Evolutionary conservation across 2,329 filamentous ascomycete species (phyloP).

Genomic region (Fusarium sp.): DNA sequence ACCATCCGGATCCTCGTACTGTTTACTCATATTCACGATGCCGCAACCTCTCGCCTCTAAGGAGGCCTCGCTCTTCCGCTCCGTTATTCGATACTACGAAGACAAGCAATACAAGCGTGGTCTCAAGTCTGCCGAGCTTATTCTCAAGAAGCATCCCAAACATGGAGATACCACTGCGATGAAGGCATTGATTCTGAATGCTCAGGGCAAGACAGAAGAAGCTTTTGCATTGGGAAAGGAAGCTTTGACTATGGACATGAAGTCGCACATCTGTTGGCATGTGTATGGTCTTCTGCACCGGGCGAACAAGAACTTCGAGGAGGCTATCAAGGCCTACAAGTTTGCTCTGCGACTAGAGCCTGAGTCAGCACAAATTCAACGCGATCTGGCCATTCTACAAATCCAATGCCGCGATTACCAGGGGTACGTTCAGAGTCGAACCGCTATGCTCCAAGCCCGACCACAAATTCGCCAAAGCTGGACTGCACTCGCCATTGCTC

Average conservation of each 20-base stretch:
- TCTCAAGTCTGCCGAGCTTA: conserved; percentile 95
- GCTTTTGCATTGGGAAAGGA: conserved; percentile 94
- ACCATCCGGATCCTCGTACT: neutral
- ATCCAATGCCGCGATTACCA: conserved; percentile 96
- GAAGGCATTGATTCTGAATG: conserved; percentile 97
- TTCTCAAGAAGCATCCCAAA: conserved; percentile 92
- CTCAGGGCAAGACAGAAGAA: conserved; percentile 91
- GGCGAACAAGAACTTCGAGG: conserved; percentile 96
- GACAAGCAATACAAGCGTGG: conserved; percentile 97
- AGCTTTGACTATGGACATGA: conserved; percentile 96
- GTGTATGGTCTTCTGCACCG: conserved; percentile 96
- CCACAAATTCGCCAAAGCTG: conserved; percentile 90
- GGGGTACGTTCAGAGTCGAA: conserved; percentile 91
- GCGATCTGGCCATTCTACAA: conserved; percentile 92
- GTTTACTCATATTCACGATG: conserved; percentile 60
- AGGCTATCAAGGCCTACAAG: conserved; percentile 99
- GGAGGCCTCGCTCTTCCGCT: conserved; percentile 93
- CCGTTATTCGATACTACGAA: conserved; percentile 96
- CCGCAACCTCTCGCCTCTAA: conserved; percentile 83
- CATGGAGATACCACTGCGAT: conserved; percentile 99
- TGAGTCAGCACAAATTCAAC: conserved; percentile 93
- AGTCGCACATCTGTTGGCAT: conserved; percentile 99
- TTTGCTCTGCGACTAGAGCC: conserved; percentile 93
- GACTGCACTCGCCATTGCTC: conserved; percentile 95
- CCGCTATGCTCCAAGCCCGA: conserved; percentile 86